Evolutionary conservation across 1,139 yeast species (phyloP).

Genomic region (Chernovozyma aurita): DNA sequence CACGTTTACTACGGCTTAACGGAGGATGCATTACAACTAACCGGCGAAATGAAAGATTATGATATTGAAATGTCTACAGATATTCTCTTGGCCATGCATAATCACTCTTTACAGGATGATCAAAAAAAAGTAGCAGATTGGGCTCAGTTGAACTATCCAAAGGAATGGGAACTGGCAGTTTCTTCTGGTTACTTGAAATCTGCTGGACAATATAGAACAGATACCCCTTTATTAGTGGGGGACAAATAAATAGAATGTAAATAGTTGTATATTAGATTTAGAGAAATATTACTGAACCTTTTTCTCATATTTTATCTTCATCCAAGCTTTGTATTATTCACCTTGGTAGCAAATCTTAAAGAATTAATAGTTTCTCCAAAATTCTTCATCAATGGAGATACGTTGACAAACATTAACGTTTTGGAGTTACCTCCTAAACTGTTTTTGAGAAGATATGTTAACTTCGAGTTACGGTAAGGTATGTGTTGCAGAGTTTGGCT

Average conservation of each 20-base stretch:
- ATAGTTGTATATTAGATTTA: constrained; percentile 1
- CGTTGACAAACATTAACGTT: constrained; percentile 89
- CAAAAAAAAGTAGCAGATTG: constrained; percentile 48
- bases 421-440: constrained; percentile 85
- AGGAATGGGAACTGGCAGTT: constrained; percentile 45
- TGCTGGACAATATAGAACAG: constrained; percentile 33
- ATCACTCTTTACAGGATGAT: constrained; percentile 53
- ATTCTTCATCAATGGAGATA: constrained; percentile 64
- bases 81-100: constrained; percentile 54
- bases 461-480: constrained; percentile 53
- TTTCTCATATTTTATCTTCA: no score
- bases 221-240: constrained; percentile 10
- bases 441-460: constrained; percentile 79
- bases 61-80: constrained; percentile 48
- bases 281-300: constrained; percentile 2
- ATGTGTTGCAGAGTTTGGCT: constrained; percentile 24
- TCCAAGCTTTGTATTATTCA: constrained; percentile 48
- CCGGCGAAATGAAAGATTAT: constrained; percentile 47
- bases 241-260: constrained; percentile 5
- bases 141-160: constrained; percentile 44
- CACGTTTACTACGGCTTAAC: constrained; percentile 67
- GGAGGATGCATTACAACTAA: constrained; percentile 53
- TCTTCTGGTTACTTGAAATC: constrained; percentile 34
- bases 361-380: constrained; percentile 79
- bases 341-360: constrained; percentile 84